Percentiles rank a stretch among this genome's conserved stretches.
phyloP scores from a whole-genome alignment of 1,284 basidiomycete genomes.

The Somion occarium region DNA sequence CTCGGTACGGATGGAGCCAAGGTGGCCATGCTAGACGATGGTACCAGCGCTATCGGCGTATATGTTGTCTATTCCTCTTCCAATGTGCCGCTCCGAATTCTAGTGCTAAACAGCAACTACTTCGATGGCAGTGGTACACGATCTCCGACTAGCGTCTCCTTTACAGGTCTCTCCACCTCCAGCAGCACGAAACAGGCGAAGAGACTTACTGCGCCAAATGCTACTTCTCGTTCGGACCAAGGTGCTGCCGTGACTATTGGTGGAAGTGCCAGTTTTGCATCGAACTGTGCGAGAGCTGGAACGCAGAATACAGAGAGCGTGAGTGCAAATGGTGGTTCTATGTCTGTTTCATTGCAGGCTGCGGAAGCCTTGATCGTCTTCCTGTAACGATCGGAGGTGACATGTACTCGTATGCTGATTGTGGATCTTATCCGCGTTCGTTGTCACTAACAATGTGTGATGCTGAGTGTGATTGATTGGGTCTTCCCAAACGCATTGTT shows the following conservation, averaged over 20 bases:
- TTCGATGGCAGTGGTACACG: slow-evolving; percentile 32
- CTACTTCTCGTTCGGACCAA: slow-evolving; percentile 30
- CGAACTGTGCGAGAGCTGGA: slow-evolving; percentile 25
- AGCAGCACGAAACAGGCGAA: slow-evolving; percentile 25
- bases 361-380: slow-evolving; percentile 38
- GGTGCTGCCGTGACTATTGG: slow-evolving; percentile 36
- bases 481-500: too few species aligned
- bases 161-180: slow-evolving; percentile 25
- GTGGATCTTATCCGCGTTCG: too few species aligned
- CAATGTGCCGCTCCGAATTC: slow-evolving; percentile 26
- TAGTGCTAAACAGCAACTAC: slow-evolving; percentile 36
- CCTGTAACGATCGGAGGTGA: background rate
- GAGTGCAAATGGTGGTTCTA: slow-evolving; percentile 20
- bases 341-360: slow-evolving; percentile 30
- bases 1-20: slow-evolving; percentile 29
- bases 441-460: too few species aligned
- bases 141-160: slow-evolving; percentile 22
- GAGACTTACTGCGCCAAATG: slow-evolving; percentile 33
- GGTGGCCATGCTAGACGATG: slow-evolving; percentile 34
- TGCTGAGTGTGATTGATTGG: too few species aligned
- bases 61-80: slow-evolving; percentile 32
- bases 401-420: too few species aligned
- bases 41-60: slow-evolving; percentile 27
- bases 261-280: slow-evolving; percentile 28
- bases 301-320: slow-evolving; percentile 28